These are phyloP conservation scores for Polyporus arcularius DNA, from an alignment of 768 basidiomycete genomes.

Conservation along the genomic window DNA sequence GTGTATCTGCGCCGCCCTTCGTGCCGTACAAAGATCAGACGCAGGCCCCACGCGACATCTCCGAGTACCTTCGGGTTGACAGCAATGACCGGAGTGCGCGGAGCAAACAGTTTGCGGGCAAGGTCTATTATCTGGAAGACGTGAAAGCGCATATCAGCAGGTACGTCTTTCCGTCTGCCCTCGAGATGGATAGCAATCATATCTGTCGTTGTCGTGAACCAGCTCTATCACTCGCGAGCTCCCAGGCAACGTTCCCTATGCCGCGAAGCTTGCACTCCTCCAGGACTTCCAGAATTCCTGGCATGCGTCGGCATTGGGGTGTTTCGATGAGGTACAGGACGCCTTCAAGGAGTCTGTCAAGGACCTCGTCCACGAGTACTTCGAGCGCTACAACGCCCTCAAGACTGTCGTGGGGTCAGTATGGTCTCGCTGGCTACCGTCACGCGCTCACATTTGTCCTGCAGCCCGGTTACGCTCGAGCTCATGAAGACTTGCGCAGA, in stretches of 20 bases:
- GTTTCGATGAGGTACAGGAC: slow-evolving; percentile 22
- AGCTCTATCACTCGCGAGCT: slow-evolving; percentile 59
- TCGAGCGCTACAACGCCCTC: slow-evolving; percentile 25
- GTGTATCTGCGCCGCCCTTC: slow-evolving; percentile 44
- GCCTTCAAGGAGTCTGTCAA: slow-evolving; percentile 19
- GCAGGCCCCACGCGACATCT: slow-evolving; percentile 8
- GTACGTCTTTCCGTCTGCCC: background rate
- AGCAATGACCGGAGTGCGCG: background rate
- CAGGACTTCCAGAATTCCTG: slow-evolving; percentile 16
- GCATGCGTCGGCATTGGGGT: slow-evolving; percentile 16
- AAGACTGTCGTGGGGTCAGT: slow-evolving; percentile 19
- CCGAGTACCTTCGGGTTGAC: background rate
- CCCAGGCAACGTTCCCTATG: slow-evolving; percentile 61
- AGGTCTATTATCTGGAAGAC: slow-evolving; percentile 30
- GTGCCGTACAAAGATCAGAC: slow-evolving; percentile 31
- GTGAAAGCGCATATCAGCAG: slow-evolving; percentile 1
- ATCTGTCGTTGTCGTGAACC: slow-evolving; percentile 10
- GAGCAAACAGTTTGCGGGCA: slow-evolving; percentile 5
- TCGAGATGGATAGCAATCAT: background rate
- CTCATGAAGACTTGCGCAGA: slow-evolving; percentile 14
- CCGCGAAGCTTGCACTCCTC: slow-evolving; percentile 27
- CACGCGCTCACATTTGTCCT: background rate
- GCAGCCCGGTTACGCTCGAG: slow-evolving; percentile 17
- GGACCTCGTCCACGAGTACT: slow-evolving; percentile 18
- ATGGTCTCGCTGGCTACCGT: background rate